These are phyloP conservation scores for Filobasidium wieringae DNA, from an alignment of 768 basidiomycete species.

Conservation along the genomic window DNA sequence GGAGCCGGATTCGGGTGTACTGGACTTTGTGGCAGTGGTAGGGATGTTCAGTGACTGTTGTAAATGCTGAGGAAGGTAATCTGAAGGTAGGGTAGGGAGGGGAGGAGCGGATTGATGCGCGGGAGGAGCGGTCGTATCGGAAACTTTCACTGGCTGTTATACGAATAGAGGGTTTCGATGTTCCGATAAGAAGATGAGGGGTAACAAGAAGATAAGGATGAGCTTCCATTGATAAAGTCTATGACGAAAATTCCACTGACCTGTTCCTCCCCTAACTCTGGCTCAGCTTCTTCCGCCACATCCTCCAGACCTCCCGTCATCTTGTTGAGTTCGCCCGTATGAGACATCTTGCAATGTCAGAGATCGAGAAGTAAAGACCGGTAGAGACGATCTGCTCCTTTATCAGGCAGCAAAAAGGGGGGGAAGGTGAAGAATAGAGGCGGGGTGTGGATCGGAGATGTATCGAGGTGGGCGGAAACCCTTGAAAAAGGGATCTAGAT, in stretches of 20 bases:
- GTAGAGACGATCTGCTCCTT: too few relatives aligned
- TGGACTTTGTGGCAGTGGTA: slow-evolving; percentile 1
- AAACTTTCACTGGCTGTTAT: not conserved
- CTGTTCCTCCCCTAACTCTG: slow-evolving; percentile 5
- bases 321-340: not conserved
- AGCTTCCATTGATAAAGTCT: not conserved
- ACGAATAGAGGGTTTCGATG: not conserved
- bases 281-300: slow-evolving; percentile 11
- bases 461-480: too few relatives aligned
- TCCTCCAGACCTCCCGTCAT: slow-evolving; percentile 5
- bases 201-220: not conserved
- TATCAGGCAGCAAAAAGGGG: too few relatives aligned
- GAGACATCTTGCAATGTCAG: not conserved
- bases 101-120: not conserved
- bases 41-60: slow-evolving; percentile 6
- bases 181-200: not conserved
- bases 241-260: not conserved
- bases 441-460: too few relatives aligned
- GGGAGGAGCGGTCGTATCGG: not conserved
- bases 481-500: too few relatives aligned
- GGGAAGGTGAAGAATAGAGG: too few relatives aligned
- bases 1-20: not conserved
- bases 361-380: too few relatives aligned
- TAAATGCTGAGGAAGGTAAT: not conserved
- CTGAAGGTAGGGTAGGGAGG: not conserved